Percentiles rank a stretch among this genome's conserved stretches.
These are phyloP conservation scores for Suillus alpinus DNA, from an alignment of 768 basidiomycete species.

Conservation along the genomic window DNA sequence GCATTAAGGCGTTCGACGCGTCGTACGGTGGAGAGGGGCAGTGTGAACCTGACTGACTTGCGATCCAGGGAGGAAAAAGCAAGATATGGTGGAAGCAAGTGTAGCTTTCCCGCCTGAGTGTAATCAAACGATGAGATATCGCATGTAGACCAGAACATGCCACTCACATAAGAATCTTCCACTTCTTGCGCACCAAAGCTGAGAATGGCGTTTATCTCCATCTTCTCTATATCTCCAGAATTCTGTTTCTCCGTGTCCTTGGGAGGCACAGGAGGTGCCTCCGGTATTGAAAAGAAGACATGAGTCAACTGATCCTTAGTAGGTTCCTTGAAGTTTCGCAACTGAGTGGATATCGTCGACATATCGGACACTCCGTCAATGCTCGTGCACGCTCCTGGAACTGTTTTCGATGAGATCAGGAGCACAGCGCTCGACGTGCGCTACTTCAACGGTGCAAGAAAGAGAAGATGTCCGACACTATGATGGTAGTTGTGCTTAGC, in stretches of 20 bases:
- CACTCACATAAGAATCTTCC: slow-evolving; percentile 90
- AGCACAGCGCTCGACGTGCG: slow-evolving; percentile 1
- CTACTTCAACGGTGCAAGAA: slow-evolving; percentile 3
- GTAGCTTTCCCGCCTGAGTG: slow-evolving; percentile 82
- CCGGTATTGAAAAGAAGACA: slow-evolving; percentile 84
- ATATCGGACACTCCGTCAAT: slow-evolving; percentile 33
- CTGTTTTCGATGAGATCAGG: slow-evolving; percentile 2
- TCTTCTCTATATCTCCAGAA: slow-evolving; percentile 52
- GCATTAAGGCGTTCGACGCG: slow-evolving; percentile 93
- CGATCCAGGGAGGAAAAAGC: slow-evolving; percentile 89
- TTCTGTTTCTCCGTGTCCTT: slow-evolving; percentile 23
- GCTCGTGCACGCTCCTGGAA: slow-evolving; percentile 2
- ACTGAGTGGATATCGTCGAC: slow-evolving; percentile 83
- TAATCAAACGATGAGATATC: slow-evolving; percentile 3
- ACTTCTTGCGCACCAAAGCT: slow-evolving; percentile 75
- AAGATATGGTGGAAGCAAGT: slow-evolving; percentile 86
- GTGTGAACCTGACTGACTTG: slow-evolving; percentile 86
- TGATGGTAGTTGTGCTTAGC: background rate
- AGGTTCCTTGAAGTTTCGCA: slow-evolving; percentile 90
- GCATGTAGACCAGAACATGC: background rate
- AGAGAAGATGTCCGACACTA: slow-evolving; percentile 1
- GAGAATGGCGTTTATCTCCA: slow-evolving; percentile 89
- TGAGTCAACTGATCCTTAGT: slow-evolving; percentile 83
- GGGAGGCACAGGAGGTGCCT: slow-evolving; percentile 25
- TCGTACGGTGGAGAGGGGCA: slow-evolving; percentile 89